A percentile compares a stretch with the other conserved stretches of the same genome.
Evolutionary conservation across 1,284 basidiomycete genomes (phyloP).

Genomic region (Tilletia setariae): DNA sequence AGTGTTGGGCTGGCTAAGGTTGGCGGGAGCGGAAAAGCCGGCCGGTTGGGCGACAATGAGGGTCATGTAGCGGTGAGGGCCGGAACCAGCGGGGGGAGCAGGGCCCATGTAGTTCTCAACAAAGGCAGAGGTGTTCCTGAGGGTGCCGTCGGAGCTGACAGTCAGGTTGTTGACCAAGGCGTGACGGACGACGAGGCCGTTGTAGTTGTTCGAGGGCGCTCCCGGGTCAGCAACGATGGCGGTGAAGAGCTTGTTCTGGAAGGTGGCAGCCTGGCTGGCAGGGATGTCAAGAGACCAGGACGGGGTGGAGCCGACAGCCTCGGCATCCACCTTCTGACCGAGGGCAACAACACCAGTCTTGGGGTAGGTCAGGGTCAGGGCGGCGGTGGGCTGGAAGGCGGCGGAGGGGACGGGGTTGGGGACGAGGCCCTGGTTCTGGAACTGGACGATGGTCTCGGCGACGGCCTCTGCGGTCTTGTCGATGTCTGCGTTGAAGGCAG

Average conservation of each 20-base stretch:
- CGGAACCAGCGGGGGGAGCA: constrained; percentile 22
- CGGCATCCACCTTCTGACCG: not conserved
- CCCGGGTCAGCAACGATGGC: constrained; percentile 13
- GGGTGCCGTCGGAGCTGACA: not conserved
- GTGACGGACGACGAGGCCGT: constrained; percentile 1
- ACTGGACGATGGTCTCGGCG: constrained; percentile 9
- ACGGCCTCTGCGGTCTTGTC: constrained; percentile 2
- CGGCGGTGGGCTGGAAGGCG: constrained; percentile 11
- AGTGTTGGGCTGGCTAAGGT: constrained; percentile 20
- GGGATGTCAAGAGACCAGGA: constrained; percentile 9
- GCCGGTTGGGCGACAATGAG: constrained; percentile 39
- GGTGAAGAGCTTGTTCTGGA: constrained; percentile 12
- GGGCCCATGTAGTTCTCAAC: not conserved
- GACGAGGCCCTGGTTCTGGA: constrained; percentile 8
- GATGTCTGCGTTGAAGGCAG: constrained; percentile 9
- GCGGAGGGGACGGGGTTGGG: constrained; percentile 4
- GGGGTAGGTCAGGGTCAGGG: constrained; percentile 10
- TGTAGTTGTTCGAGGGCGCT: constrained; percentile 3
- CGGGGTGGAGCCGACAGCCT: not conserved
- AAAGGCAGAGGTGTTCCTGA: constrained; percentile 8
- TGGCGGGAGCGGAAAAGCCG: constrained; percentile 33
- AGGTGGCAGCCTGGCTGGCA: not conserved
- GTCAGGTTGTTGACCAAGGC: constrained; percentile 16
- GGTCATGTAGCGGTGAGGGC: constrained; percentile 42
- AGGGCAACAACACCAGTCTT: not conserved